phyloP scores from a whole-genome alignment of 495 filamentous ascomycete genomes.

The Aspergillus conjunctus region DNA sequence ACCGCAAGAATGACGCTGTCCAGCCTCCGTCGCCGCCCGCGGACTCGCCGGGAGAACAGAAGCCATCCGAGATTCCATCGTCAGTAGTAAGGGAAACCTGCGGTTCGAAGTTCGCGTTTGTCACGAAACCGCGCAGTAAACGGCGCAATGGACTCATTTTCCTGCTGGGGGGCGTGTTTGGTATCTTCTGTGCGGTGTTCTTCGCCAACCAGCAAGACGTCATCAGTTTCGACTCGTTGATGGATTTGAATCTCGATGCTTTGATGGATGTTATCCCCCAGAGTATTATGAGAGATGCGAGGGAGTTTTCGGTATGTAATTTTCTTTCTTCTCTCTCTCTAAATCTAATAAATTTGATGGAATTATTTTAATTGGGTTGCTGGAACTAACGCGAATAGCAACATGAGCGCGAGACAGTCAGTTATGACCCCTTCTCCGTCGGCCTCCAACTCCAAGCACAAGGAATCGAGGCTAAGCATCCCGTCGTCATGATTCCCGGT shows the following conservation, averaged over 20 bases:
- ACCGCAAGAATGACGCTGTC: conserved; percentile 19
- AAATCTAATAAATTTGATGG: no score
- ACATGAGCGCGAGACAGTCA: conserved; percentile 82
- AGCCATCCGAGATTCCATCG: conserved; percentile 33
- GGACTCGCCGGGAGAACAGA: not conserved
- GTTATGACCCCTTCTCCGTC: conserved; percentile 90
- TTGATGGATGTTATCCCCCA: conserved; percentile 82
- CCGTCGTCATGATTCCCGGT: conserved; percentile 94
- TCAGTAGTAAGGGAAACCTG: conserved; percentile 18
- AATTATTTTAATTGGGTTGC: not conserved
- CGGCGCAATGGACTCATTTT: conserved; percentile 80
- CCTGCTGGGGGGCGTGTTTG: conserved; percentile 78
- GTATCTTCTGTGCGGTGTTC: conserved; percentile 76
- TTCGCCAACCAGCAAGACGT: conserved; percentile 84
- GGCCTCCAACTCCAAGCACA: conserved; percentile 81
- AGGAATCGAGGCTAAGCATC: conserved; percentile 79
- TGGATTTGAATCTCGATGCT: conserved; percentile 81
- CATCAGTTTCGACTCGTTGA: conserved; percentile 76
- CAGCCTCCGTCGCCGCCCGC: conserved; percentile 16
- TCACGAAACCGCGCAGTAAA: conserved; percentile 58
- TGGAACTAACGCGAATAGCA: conserved; percentile 46
- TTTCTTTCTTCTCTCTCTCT: not conserved
- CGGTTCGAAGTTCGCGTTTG: conserved; percentile 34
- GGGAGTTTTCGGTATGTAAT: conserved; percentile 69
- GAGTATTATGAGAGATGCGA: conserved; percentile 77